Conservation (phyloP, 139 green algal genomes). For the Coccomyxa sp. region DNA sequence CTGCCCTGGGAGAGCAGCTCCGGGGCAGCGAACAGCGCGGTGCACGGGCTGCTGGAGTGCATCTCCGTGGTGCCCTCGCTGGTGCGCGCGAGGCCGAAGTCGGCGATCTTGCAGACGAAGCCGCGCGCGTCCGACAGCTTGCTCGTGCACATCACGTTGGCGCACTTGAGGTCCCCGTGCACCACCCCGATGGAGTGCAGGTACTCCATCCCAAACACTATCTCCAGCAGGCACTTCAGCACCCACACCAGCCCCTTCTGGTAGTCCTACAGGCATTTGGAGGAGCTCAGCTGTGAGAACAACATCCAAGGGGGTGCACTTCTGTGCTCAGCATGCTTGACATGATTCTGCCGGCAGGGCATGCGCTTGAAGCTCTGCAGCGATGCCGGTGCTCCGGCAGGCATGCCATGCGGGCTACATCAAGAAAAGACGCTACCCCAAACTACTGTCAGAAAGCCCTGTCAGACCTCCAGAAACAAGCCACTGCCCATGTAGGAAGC, state of each 20-base stretch:
- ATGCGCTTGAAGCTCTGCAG: too few relatives aligned
- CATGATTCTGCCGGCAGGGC: too few relatives aligned
- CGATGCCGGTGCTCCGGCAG: too few relatives aligned
- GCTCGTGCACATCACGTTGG: conserved; percentile 68
- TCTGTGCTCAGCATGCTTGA: neutral
- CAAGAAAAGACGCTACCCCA: neutral
- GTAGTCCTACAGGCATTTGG: neutral
- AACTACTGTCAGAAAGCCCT: neutral
- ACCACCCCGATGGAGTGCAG: conserved; percentile 72
- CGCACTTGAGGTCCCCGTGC: conserved; percentile 72
- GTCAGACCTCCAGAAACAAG: neutral
- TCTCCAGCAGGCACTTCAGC: conserved; percentile 18
- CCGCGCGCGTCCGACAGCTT: conserved; percentile 47
- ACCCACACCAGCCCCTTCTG: neutral
- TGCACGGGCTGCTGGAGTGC: neutral
- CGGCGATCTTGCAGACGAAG: conserved; percentile 58
- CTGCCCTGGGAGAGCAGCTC: neutral
- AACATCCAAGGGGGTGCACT: neutral
- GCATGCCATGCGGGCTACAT: neutral
- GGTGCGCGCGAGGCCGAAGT: neutral
- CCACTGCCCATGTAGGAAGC: neutral
- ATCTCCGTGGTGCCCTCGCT: neutral
- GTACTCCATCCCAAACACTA: conserved; percentile 37
- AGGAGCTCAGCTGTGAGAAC: neutral
- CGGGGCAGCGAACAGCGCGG: neutral